Percentiles rank a stretch among this genome's conserved stretches.
These are phyloP conservation scores for Erodium trifolium DNA, from an alignment of 441 rosid genomes.

Conservation along the genomic window DNA sequence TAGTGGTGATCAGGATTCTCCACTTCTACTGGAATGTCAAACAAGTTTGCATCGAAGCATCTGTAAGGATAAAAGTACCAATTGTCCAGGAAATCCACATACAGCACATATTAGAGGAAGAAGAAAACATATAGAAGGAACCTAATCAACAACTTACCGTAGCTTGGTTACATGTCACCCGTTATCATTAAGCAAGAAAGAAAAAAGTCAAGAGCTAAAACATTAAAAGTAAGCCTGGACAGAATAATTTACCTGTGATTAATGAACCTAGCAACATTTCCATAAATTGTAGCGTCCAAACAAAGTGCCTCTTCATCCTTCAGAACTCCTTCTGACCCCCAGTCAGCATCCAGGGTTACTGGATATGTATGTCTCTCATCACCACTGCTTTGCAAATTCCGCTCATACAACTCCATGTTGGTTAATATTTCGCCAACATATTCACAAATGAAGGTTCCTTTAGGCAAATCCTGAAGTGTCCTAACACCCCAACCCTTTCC, in stretches of 20 bases:
- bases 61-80: slow-evolving; percentile 28
- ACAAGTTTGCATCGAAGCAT: slow-evolving; percentile 71
- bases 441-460: slow-evolving; percentile 82
- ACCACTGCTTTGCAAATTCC: slow-evolving; percentile 42
- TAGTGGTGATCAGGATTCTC: slow-evolving; percentile 93
- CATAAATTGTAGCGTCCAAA: slow-evolving; percentile 68
- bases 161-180: background rate
- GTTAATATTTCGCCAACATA: slow-evolving; percentile 83
- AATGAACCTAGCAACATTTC: slow-evolving; percentile 85
- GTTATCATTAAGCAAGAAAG: background rate
- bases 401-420: slow-evolving; percentile 56
- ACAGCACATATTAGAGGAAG: background rate
- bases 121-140: background rate
- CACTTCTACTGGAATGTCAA: slow-evolving; percentile 76
- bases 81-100: background rate
- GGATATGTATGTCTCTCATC: slow-evolving; percentile 73
- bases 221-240: slow-evolving; percentile 3
- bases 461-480: slow-evolving; percentile 62
- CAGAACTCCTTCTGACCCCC: slow-evolving; percentile 74
- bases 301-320: slow-evolving; percentile 92
- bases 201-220: background rate
- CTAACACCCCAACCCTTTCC: slow-evolving; percentile 88
- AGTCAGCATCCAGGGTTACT: slow-evolving; percentile 86
- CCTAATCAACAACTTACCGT: background rate
- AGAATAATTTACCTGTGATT: slow-evolving; percentile 62